Conservation (phyloP, 2,329 filamentous ascomycete genomes). For the Colletotrichum eleusines region DNA sequence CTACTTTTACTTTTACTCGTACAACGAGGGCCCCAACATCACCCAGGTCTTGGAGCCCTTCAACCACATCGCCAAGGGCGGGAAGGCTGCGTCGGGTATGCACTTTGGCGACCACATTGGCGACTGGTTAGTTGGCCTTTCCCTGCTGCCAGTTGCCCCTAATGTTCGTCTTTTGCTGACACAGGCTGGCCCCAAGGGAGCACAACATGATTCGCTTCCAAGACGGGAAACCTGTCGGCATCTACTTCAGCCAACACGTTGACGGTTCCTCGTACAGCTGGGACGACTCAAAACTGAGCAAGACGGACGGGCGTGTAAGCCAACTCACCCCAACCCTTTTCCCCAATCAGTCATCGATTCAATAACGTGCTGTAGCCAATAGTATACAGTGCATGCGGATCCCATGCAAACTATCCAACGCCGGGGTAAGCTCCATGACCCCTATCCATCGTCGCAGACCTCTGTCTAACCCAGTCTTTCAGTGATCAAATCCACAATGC, state of each 20-base stretch:
- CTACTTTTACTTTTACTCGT: slow-evolving; percentile 53
- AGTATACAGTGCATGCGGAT: slow-evolving; percentile 51
- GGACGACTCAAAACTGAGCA: slow-evolving; percentile 46
- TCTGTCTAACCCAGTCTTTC: neutral
- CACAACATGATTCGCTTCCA: slow-evolving; percentile 51
- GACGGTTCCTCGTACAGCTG: slow-evolving; percentile 46
- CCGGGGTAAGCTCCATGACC: slow-evolving; percentile 45
- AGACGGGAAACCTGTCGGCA: slow-evolving; percentile 46
- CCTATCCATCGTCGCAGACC: accelerated
- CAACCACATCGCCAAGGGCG: slow-evolving; percentile 43
- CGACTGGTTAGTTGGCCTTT: slow-evolving; percentile 45
- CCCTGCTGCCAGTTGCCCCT: too few species aligned
- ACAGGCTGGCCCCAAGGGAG: slow-evolving; percentile 42
- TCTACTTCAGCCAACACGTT: slow-evolving; percentile 49
- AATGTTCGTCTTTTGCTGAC: neutral
- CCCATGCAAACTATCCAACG: slow-evolving; percentile 51
- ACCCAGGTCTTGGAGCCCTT: slow-evolving; percentile 50
- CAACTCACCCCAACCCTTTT: too few species aligned
- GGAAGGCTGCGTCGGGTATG: slow-evolving; percentile 41
- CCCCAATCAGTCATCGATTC: neutral
- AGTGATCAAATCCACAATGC: slow-evolving; percentile 51
- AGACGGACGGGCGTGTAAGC: slow-evolving; percentile 47
- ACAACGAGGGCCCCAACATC: slow-evolving; percentile 49
- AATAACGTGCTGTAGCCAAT: slow-evolving; percentile 46
- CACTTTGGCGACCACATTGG: slow-evolving; percentile 50